Conservation (phyloP, 164 flowering plant species). For the Aristolochia fimbriata region DNA sequence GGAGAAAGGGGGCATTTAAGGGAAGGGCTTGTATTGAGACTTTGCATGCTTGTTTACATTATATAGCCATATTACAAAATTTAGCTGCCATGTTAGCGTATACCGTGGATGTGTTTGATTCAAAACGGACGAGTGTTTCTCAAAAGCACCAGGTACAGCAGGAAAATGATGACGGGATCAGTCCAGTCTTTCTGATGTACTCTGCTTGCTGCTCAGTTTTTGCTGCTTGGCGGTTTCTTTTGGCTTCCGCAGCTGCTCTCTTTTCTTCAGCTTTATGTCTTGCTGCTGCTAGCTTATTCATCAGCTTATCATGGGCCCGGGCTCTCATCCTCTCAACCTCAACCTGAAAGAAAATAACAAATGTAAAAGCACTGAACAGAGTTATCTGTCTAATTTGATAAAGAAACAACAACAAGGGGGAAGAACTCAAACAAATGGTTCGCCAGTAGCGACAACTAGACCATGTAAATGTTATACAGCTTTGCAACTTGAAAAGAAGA, state of each 20-base stretch:
- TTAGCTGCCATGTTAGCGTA: not conserved
- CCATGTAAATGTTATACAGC: too few species aligned
- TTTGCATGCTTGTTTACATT: not conserved
- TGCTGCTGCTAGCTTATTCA: conserved; percentile 63
- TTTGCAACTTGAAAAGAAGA: too few species aligned
- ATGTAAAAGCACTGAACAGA: too few species aligned
- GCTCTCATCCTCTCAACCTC: conserved; percentile 70
- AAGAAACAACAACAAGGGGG: too few species aligned
- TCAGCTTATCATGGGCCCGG: conserved; percentile 53
- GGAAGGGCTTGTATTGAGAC: too few species aligned
- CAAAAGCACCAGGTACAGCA: conserved; percentile 54
- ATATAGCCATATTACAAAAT: not conserved
- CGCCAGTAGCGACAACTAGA: too few species aligned
- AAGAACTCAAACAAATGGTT: too few species aligned
- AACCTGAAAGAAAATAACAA: conserved; percentile 28
- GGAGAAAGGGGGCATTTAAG: too few species aligned
- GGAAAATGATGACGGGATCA: conserved; percentile 48
- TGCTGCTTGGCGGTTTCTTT: conserved; percentile 49
- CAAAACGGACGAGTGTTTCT: conserved; percentile 2
- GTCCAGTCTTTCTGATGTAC: conserved; percentile 67
- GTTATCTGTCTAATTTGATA: too few species aligned
- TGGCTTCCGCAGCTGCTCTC: conserved; percentile 64
- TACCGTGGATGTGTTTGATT: not conserved
- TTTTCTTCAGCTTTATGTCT: conserved; percentile 73
- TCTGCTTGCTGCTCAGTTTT: conserved; percentile 72